Conservation (phyloP, 2,329 filamentous ascomycete species). For the Penicillium paneum region DNA sequence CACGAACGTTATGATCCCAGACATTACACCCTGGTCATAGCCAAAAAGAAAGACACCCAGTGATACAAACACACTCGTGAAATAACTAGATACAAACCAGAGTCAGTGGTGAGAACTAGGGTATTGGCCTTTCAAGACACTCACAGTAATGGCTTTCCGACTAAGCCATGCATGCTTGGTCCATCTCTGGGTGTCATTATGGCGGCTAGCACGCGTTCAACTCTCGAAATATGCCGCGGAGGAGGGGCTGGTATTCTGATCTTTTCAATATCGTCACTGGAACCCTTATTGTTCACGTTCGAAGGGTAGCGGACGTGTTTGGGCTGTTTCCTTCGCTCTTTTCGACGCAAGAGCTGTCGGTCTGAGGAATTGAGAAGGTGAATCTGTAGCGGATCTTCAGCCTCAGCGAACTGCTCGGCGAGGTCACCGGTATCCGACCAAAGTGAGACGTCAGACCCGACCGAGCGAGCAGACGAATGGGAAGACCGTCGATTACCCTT, state of each 20-base stretch:
- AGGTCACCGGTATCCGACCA: constrained; percentile 96
- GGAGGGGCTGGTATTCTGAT: constrained; percentile 74
- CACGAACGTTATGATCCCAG: constrained; percentile 64
- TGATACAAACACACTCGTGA: constrained; percentile 76
- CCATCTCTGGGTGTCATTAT: constrained; percentile 80
- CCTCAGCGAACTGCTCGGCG: constrained; percentile 81
- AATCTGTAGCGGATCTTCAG: constrained; percentile 74
- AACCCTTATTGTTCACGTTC: constrained; percentile 44
- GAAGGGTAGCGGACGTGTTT: constrained; percentile 69
- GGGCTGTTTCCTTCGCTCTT: constrained; percentile 42
- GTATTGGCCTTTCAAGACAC: constrained; percentile 29
- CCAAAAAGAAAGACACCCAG: constrained; percentile 64
- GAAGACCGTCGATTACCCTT: constrained; percentile 54
- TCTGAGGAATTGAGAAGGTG: constrained; percentile 60
- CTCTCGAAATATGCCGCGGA: constrained; percentile 61
- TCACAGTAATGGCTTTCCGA: constrained; percentile 91
- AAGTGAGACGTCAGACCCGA: constrained; percentile 68
- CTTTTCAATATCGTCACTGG: constrained; percentile 36
- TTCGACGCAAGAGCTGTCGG: constrained; percentile 53
- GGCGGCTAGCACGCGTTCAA: constrained; percentile 68
- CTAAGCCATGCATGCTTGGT: constrained; percentile 76
- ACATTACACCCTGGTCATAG: constrained; percentile 65
- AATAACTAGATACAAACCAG: constrained; percentile 63
- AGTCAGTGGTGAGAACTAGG: not conserved
- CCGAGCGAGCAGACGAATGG: constrained; percentile 48